Base-by-base conservation (phyloP, 148 eudicot species). In the Rhododendron mucronatum region DNA sequence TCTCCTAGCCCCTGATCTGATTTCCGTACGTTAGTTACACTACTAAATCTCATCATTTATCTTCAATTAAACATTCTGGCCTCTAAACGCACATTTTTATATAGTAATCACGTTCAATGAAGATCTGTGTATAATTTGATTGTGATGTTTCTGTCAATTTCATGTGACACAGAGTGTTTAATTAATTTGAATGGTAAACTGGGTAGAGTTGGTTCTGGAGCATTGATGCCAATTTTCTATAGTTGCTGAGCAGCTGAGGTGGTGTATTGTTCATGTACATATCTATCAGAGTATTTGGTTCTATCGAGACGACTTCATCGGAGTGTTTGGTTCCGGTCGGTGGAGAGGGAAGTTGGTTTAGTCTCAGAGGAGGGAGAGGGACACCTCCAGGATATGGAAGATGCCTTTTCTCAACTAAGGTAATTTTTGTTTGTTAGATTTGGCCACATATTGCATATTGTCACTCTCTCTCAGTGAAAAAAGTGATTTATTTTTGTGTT, bases 1-100 rank as follows among this genome's bases (percentile, higher is more conserved):
- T 50, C 81, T 63, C 59, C 21, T 10, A 20, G 81, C 86, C 86
- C 88, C 37, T 86, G 89, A 91, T 91, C 90, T 80, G 89, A 91
- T 89, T 83, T 83, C 82, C 51, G n/a, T 77, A 53, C 85, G 80
- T 73, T 73, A 84, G 61, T 73, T 50, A 37, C 7, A 30, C 45
- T 48, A 21, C 21, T 33, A 41, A 82, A 48, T 73, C 48, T 84
- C 48, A 33, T 84, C 3, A 48, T 73, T 84, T 39, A 8, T 71
- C 59, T 33, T 28, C 84, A 80, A 85, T 85, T 80, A 41, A 11
- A 71, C 82, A 81, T 73, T 51, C 28, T 82, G 71, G 79, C 9
- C 13, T 26, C 81, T 39, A 35, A 59, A 37, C 28, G 50, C 63
- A 87, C 65, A 77, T 26, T 26, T 11, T 21, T 13, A 77, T 35